phyloP scores from a whole-genome alignment of 1,139 yeast species.

The Sugiyamaella grinbergsii region DNA sequence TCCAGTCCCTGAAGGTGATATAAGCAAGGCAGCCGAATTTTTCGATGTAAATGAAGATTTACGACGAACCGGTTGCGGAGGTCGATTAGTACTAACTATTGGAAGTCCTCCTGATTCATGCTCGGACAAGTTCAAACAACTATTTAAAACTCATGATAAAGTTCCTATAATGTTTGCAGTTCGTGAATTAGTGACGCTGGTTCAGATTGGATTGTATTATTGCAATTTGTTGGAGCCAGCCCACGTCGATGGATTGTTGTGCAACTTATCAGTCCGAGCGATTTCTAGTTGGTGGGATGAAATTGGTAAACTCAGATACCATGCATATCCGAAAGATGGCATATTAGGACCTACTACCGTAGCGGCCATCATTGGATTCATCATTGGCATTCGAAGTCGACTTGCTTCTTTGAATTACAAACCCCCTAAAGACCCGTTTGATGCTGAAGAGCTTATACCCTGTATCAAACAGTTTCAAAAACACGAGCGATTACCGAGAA shows the following conservation, averaged over 20 bases:
- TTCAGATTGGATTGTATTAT: constrained; percentile 77
- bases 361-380: constrained; percentile 65
- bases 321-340: constrained; percentile 56
- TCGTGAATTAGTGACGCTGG: constrained; percentile 67
- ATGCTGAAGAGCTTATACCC: constrained; percentile 62
- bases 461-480: constrained; percentile 70
- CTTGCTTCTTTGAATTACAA: constrained; percentile 61
- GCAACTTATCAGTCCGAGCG: constrained; percentile 74
- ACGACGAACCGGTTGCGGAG: constrained; percentile 77
- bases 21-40: constrained; percentile 48
- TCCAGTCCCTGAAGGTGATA: constrained; percentile 67
- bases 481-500: constrained; percentile 59
- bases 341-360: constrained; percentile 66
- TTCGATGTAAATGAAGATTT: constrained; percentile 77
- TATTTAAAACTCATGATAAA: constrained; percentile 59
- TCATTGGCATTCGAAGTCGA: constrained; percentile 66
- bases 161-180: constrained; percentile 68
- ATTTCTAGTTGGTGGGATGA: constrained; percentile 79
- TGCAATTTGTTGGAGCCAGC: constrained; percentile 70
- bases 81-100: constrained; percentile 74
- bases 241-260: constrained; percentile 80
- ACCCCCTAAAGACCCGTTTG: constrained; percentile 86
- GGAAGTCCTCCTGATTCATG: constrained; percentile 73
- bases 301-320: constrained; percentile 65
- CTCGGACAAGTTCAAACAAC: constrained; percentile 78